Evolutionary conservation across 179 eudicot species (phyloP), one percentile per base, ranked within the genome.

Genomic region (Silene vulgaris): DNA sequence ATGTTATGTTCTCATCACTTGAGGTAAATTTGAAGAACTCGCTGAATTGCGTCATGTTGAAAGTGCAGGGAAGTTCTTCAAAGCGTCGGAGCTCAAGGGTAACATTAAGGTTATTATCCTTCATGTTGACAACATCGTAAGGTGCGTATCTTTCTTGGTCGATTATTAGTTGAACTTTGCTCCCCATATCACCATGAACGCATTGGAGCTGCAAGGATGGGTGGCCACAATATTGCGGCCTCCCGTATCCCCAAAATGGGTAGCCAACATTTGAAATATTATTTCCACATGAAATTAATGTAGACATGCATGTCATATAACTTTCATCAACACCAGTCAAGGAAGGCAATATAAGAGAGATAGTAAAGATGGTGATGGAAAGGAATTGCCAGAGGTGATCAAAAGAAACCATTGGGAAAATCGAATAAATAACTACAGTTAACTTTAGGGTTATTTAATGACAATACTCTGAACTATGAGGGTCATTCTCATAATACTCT

Each of bases 171-270:
- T 40, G 48, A n/a, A 1, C n/a, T 23, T 60, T 62, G 3, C 3
- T 4, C 3, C 52, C 37, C 2, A 0, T 14, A n/a, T 65, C 1
- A 60, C 50, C 19, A 0, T 0, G 4, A 26, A 72, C 28, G 65
- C 79, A 76, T 13, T 60, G 43, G 61, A 76, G 79, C 69, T 76
- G 59, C 69, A 76, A 37, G 2, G 12, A 17, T 4, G 72, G 75
- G 72, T 48, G 71, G 21, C 80, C 80, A 0, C 80, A 77, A 20
- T 77, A 21, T 30, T 48, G 3, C 13, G 71, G 75, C 72, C 80
- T 71, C 23, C 71, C 35, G 12, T 3, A 8, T 19, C 75, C 71
- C 80, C 80, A 77, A 52, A 77, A 77, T 62, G 80, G 80, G 11
- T 77, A 77, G 30, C 80, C 71, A 3, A 77, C 35, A 0, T 71